Base-by-base conservation (phyloP, 2,329 filamentous ascomycete genomes). In the Lasiodiplodia sp. region DNA sequence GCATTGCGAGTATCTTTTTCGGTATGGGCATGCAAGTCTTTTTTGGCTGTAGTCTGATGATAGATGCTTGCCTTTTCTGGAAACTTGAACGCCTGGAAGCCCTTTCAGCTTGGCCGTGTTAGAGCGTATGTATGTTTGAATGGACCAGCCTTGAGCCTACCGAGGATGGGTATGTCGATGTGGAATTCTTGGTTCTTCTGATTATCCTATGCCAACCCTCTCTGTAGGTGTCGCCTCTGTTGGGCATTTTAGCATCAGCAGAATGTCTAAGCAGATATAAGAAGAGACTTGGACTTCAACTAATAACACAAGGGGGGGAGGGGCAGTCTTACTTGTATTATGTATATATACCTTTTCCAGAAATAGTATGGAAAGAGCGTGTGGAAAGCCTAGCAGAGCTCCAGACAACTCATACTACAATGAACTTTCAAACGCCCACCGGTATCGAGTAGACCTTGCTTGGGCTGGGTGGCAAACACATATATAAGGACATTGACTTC, bases 141-240 rank as follows among this genome's bases (percentile, higher is more conserved):
- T 1, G 14, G 4, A n/a, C 5, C 4, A 44, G 14, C 4, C 40
- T 18, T 2, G 40, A 2, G 14, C 40, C 5, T 44, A 44, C 40
- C 4, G 6, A 7, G 40, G 40, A 44, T 7, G 2, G 14, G 40
- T 44, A 44, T 8, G 11, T 7, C 3, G 5, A 2, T 55, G 2
- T 2, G 0, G 4, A 14, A 2, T 2, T 10, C 0, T 25, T 25
- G 21, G 4, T 0, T 5, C 11, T 52, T 25, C 11, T 25, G 14
- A 11, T 7, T 14, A 0, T 4, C 1, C 14, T 16, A 23, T 2
- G 12, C 10, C 8, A 16, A 12, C 49, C 21, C 4, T 14, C 10
- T 4, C 28, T 52, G 49, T 11, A 28, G 5, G 3, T 23, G 14
- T 52, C 2, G 5, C 11, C 23, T 4, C 49, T 52, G 21, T 52